Evolutionary conservation across 352 stramenopile genomes (phyloP), one percentile per base, ranked within the genome.

Genomic region (Globisporangium sylvaticum): DNA sequence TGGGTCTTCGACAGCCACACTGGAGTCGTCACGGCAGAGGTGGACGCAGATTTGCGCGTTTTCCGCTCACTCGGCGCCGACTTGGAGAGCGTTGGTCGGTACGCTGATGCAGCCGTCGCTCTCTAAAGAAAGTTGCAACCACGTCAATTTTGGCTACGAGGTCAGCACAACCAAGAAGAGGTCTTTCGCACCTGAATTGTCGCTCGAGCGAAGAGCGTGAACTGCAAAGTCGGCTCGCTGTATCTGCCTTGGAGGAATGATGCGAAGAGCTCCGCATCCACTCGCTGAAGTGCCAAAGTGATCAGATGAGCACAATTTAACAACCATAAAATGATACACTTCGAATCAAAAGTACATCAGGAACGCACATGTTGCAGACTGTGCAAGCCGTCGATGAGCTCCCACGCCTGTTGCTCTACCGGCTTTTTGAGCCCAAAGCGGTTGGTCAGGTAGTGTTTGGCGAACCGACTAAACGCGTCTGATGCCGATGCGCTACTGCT

Each of bases 251-350:
- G 73, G 37, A 93, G 58, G 65, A 93, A 90, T 14, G 72, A 73
- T 6, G 74, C 69, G 64, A 93, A 91, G 20, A 87, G 70, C 55
- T 88, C 78, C 9, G 86, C 73, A 34, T 93, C 85, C 20, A 84
- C 62, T 14, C 75, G 70, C 62, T 88, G 37, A 12, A 14, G 32
- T 10, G 0, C 42, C 5, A 44, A 44, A 61, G 52, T 9, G 25
- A 9, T 54, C 7, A 31, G 1, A 27, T 65, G 44, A 37, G 37
- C 65, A 2, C 3, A 39, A 18, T 1, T 44, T 10, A 5, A 15
- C 44, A n/a, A 29, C 42, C 20, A 52, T 32, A 3, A 10, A 25
- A 27, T 63, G 61, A 24, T 25, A 8, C 22, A 63, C 4, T 27
- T 9, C 25, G 31, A 1, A 37, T 37, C 31, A 37, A 37, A 37